phyloP scores from a whole-genome alignment of 1,284 basidiomycete genomes.

The Apiotrichum sp. region DNA sequence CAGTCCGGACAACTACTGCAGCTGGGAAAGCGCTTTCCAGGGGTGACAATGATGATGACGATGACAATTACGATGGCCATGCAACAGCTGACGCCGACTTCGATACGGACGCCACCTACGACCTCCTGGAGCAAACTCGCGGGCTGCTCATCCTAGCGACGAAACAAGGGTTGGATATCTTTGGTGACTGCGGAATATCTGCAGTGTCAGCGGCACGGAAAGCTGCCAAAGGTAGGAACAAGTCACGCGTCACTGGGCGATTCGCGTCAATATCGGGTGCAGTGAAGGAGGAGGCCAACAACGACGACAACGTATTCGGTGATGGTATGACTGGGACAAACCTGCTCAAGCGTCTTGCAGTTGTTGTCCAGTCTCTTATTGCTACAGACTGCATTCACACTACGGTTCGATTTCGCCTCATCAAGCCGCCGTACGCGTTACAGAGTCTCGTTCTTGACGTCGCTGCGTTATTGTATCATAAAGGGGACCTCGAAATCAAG shows the following conservation, averaged over 20 bases:
- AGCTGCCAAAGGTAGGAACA: conserved; percentile 22
- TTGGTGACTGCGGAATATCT: conserved; percentile 11
- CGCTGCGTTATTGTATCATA: conserved; percentile 43
- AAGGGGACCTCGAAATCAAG: conserved; percentile 41
- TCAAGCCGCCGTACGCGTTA: conserved; percentile 35
- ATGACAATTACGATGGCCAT: conserved; percentile 12
- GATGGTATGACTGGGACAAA: conserved; percentile 8
- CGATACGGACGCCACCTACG: conserved; percentile 29
- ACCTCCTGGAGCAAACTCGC: conserved; percentile 38
- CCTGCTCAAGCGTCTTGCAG: conserved; percentile 22
- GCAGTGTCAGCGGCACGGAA: conserved; percentile 3
- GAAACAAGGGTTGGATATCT: conserved; percentile 30
- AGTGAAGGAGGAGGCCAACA: not conserved
- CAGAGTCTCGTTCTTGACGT: conserved; percentile 44
- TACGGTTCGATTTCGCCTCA: conserved; percentile 23
- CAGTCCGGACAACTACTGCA: not conserved
- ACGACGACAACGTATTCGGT: not conserved
- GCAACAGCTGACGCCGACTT: conserved; percentile 25
- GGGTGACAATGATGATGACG: not conserved
- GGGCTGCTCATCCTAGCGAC: conserved; percentile 31
- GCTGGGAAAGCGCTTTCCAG: not conserved
- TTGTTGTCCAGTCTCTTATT: conserved; percentile 17
- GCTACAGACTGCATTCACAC: conserved; percentile 31
- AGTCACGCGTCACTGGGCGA: conserved; percentile 11
- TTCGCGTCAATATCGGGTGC: conserved; percentile 25